Percentiles rank a stretch among this genome's conserved stretches.
Conservation (phyloP, 805 yeast genomes). For the Suhomyces vadensis region DNA sequence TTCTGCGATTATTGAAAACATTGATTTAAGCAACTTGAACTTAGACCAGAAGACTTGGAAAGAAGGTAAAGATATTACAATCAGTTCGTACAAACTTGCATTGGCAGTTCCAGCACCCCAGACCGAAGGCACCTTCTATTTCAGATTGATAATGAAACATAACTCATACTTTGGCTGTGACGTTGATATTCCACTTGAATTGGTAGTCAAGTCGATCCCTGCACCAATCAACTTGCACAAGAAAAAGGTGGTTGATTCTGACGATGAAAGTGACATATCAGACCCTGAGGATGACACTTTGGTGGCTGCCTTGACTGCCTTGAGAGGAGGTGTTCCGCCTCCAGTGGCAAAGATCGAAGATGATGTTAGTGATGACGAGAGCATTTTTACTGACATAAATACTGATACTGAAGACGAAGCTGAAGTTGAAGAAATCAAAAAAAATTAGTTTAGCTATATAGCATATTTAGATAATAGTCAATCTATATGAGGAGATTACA, state of each 20-base stretch:
- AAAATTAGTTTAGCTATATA: not conserved
- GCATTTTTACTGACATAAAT: slow-evolving; percentile 45
- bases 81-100: slow-evolving; percentile 77
- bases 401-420: slow-evolving; percentile 48
- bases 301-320: slow-evolving; percentile 72
- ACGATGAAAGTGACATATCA: slow-evolving; percentile 57
- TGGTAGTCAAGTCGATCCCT: slow-evolving; percentile 64
- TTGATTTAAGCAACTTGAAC: slow-evolving; percentile 56
- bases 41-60: slow-evolving; percentile 55
- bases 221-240: slow-evolving; percentile 30
- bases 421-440: slow-evolving; percentile 14
- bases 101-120: slow-evolving; percentile 78
- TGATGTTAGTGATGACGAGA: slow-evolving; percentile 40
- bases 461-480: too few species aligned
- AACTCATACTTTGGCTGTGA: slow-evolving; percentile 83
- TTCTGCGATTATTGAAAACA: slow-evolving; percentile 53
- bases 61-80: slow-evolving; percentile 39
- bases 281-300: slow-evolving; percentile 74
- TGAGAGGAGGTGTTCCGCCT: slow-evolving; percentile 55
- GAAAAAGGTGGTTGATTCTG: slow-evolving; percentile 33
- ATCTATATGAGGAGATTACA: too few species aligned
- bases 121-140: slow-evolving; percentile 60
- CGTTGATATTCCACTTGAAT: slow-evolving; percentile 63
- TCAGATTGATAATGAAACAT: slow-evolving; percentile 69
- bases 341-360: slow-evolving; percentile 23